Percentiles rank a stretch among this genome's conserved stretches.
phyloP scores from a whole-genome alignment of 352 stramenopile genomes.

The Pythium folliculosum region DNA sequence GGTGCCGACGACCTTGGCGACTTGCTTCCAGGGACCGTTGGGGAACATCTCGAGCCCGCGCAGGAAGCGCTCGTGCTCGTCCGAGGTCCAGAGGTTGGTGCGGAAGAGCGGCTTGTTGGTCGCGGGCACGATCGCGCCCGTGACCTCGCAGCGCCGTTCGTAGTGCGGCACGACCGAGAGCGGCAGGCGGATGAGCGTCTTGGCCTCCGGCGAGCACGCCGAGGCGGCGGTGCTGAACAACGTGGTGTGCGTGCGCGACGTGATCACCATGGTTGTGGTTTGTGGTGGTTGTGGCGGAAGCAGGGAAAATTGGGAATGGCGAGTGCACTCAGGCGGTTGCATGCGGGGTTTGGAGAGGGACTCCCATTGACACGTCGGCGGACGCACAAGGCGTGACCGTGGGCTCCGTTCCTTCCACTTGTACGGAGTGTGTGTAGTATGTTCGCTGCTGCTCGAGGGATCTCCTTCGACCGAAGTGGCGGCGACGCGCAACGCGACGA shows the following conservation, averaged over 20 bases:
- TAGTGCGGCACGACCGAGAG: conserved; percentile 10
- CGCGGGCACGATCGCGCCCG: background rate
- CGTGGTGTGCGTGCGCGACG: background rate
- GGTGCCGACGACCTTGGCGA: conserved; percentile 64
- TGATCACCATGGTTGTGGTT: background rate
- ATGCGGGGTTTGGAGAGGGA: too few relatives aligned
- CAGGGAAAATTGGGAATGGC: background rate
- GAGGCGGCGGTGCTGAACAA: background rate
- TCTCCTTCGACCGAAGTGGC: too few relatives aligned
- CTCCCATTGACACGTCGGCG: too few relatives aligned
- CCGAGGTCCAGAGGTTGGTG: conserved; percentile 16
- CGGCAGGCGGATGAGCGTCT: conserved; percentile 16
- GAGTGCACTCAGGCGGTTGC: too few relatives aligned
- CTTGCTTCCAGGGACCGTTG: conserved; percentile 62
- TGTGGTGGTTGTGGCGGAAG: background rate
- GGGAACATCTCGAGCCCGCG: conserved; percentile 62
- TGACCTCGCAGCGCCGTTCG: conserved; percentile 7
- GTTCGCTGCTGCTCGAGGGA: too few relatives aligned
- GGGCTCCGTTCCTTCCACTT: too few relatives aligned
- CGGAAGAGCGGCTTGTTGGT: conserved; percentile 9
- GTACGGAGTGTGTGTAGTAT: too few relatives aligned
- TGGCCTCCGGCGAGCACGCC: background rate
- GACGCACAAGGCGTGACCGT: too few relatives aligned
- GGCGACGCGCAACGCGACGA: too few relatives aligned
- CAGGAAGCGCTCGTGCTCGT: conserved; percentile 64